A percentile compares a stretch with the other conserved stretches of the same genome.
Conservation (phyloP, 2,329 filamentous ascomycete species). For the Plectosphaerella cucumerina region DNA sequence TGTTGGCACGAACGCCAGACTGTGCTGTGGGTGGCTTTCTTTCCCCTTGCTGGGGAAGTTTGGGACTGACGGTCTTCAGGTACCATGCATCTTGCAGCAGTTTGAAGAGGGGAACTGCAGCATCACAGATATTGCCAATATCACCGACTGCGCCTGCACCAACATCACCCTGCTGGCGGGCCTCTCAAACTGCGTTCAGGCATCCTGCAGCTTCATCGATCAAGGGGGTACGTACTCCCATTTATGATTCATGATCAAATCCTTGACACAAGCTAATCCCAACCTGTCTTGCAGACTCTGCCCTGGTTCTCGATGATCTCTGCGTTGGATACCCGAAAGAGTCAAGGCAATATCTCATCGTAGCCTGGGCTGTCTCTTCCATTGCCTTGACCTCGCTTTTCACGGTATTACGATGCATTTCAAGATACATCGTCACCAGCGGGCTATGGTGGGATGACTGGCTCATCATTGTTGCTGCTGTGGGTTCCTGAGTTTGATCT, state of each 20-base stretch:
- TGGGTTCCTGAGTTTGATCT: not conserved
- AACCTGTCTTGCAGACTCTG: not conserved
- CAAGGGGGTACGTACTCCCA: conserved; percentile 1
- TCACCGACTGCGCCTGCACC: conserved; percentile 6
- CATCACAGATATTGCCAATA: not conserved
- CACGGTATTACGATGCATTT: conserved; percentile 12
- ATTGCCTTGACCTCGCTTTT: conserved; percentile 9
- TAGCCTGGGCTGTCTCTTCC: conserved; percentile 18
- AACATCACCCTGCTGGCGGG: conserved; percentile 4
- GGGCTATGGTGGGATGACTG: conserved; percentile 16
- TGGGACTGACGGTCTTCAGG: not conserved
- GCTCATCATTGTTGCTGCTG: conserved; percentile 7
- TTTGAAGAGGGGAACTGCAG: not conserved
- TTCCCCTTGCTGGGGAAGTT: not conserved
- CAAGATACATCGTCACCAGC: conserved; percentile 10
- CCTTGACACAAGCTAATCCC: not conserved
- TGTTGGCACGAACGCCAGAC: not conserved
- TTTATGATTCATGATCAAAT: not conserved
- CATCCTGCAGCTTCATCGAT: conserved; percentile 3
- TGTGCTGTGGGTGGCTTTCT: not conserved
- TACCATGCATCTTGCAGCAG: not conserved
- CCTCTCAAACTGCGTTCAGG: conserved; percentile 4
- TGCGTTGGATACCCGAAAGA: conserved; percentile 15
- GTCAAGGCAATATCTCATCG: conserved; percentile 13
- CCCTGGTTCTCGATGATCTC: not conserved